Percentiles rank a stretch among this genome's conserved stretches.
Evolutionary conservation across 768 basidiomycete genomes (phyloP).

Genomic region (Suillus discolor): DNA sequence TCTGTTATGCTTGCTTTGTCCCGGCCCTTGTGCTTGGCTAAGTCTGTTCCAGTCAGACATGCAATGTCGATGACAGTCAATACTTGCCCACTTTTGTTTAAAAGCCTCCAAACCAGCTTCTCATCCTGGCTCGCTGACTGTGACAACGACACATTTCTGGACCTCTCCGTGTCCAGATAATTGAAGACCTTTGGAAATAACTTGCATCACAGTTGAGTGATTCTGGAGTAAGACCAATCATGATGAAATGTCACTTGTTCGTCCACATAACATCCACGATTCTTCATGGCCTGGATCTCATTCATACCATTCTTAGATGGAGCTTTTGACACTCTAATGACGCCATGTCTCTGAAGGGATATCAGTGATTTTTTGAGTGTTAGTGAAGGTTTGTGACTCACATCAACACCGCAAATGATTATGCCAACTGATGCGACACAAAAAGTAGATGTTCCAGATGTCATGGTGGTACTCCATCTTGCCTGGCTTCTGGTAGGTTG

Average conservation of each 20-base stretch:
- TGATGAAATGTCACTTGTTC: background rate
- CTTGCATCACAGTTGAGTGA: background rate
- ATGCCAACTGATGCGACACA: slow-evolving; percentile 1
- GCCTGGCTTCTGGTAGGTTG: background rate
- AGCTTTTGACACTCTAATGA: background rate
- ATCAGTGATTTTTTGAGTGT: background rate
- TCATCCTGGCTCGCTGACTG: background rate
- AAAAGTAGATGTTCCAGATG: too few relatives aligned
- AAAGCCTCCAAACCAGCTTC: background rate
- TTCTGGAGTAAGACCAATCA: background rate
- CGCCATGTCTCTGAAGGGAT: background rate
- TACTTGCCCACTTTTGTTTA: background rate
- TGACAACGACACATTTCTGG: background rate
- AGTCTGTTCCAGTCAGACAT: background rate
- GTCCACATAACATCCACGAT: slow-evolving; percentile 1
- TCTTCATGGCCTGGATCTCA: slow-evolving; percentile 8
- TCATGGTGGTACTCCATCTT: background rate
- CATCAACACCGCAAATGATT: background rate
- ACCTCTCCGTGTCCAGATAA: background rate
- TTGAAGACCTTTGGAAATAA: background rate
- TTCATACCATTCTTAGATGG: background rate
- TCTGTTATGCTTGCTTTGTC: slow-evolving; percentile 3
- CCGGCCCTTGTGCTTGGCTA: background rate
- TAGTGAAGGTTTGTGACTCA: background rate
- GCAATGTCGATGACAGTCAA: background rate